Evolutionary conservation across 495 filamentous ascomycete species (phyloP).

Genomic region (Podospora comata): DNA sequence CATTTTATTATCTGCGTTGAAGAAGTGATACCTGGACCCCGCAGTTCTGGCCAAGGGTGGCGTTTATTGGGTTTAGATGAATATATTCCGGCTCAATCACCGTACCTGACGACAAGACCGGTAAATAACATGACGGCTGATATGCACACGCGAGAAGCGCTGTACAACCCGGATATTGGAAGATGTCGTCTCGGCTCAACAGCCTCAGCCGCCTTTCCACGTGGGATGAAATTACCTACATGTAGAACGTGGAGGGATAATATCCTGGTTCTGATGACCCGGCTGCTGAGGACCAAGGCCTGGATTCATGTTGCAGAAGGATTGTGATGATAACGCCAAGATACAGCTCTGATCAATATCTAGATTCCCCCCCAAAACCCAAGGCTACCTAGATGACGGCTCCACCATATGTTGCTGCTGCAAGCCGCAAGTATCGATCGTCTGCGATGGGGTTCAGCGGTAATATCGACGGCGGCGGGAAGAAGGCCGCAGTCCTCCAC

Average conservation of each 20-base stretch:
- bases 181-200: neutral
- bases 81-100: constrained; percentile 1
- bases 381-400: too few relatives aligned
- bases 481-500: too few relatives aligned
- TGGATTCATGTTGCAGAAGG: too few relatives aligned
- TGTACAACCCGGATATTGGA: neutral
- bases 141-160: constrained; percentile 1
- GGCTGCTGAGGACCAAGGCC: too few relatives aligned
- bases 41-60: neutral
- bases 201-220: neutral
- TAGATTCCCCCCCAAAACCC: too few relatives aligned
- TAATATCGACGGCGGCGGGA: too few relatives aligned
- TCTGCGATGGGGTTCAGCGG: too few relatives aligned
- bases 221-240: neutral
- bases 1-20: neutral
- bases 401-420: too few relatives aligned
- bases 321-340: too few relatives aligned
- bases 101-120: neutral
- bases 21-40: neutral
- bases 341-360: too few relatives aligned
- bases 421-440: too few relatives aligned
- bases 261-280: neutral
- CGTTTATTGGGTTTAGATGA: constrained; percentile 1
- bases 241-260: neutral
- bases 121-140: neutral